These are phyloP conservation scores for Podaxis pistillaris DNA, from an alignment of 768 basidiomycete genomes.

Conservation along the genomic window DNA sequence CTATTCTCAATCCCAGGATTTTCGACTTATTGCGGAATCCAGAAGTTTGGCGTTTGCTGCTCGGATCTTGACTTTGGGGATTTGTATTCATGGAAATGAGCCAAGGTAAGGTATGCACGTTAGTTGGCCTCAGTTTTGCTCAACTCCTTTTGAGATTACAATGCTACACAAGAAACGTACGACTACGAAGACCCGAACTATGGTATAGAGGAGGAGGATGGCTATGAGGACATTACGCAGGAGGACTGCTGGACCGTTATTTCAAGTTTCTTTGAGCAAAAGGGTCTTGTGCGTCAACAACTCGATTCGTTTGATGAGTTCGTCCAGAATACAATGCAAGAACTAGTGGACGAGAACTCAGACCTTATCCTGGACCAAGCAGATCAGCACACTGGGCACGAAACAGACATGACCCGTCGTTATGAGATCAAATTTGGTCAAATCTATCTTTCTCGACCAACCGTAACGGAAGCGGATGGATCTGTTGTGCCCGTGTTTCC, in stretches of 20 bases:
- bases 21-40: neutral
- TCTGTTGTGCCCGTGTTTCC: conserved; percentile 93
- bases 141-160: conserved; percentile 43
- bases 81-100: conserved; percentile 35
- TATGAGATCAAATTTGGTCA: conserved; percentile 98
- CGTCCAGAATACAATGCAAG: conserved; percentile 99
- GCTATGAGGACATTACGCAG: conserved; percentile 81
- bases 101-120: conserved; percentile 44
- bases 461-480: conserved; percentile 94
- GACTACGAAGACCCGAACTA: conserved; percentile 61
- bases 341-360: conserved; percentile 95
- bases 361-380: conserved; percentile 96
- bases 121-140: conserved; percentile 25
- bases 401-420: conserved; percentile 77
- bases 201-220: conserved; percentile 54
- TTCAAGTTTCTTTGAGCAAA: conserved; percentile 94
- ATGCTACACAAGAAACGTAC: conserved; percentile 49
- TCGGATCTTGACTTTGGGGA: neutral
- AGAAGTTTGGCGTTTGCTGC: neutral
- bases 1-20: neutral
- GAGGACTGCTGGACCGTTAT: conserved; percentile 97
- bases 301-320: conserved; percentile 99
- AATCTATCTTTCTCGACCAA: conserved; percentile 94
- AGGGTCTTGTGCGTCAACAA: conserved; percentile 96
- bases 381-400: conserved; percentile 91